Percentiles rank a stretch among this genome's conserved stretches.
These are phyloP conservation scores for Saccharomycopsis microspora DNA, from an alignment of 805 yeast species.

Conservation along the genomic window DNA sequence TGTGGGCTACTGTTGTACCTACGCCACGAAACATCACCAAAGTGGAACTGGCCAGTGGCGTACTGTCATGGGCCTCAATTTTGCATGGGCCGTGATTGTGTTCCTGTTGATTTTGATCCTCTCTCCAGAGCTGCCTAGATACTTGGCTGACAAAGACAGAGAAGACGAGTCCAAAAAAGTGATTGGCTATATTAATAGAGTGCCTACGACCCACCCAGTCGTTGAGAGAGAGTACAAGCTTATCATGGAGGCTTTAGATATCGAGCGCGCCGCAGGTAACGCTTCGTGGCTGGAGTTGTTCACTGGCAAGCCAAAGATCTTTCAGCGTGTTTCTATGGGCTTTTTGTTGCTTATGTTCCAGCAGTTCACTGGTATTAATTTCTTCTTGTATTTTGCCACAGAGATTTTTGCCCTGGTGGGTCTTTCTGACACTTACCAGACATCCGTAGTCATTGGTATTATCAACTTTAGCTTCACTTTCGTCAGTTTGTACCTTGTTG, in stretches of 20 bases:
- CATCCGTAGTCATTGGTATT: slow-evolving; percentile 48
- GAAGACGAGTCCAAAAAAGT: slow-evolving; percentile 43
- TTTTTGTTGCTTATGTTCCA: slow-evolving; percentile 48
- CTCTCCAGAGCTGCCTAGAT: slow-evolving; percentile 67
- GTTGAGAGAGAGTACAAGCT: slow-evolving; percentile 41
- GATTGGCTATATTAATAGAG: slow-evolving; percentile 48
- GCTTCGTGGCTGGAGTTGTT: slow-evolving; percentile 57
- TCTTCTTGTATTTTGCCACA: slow-evolving; percentile 57
- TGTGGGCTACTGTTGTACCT: slow-evolving; percentile 57
- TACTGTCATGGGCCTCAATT: slow-evolving; percentile 46
- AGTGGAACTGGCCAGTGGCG: slow-evolving; percentile 58
- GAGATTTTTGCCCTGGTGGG: slow-evolving; percentile 52
- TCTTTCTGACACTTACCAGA: slow-evolving; percentile 40
- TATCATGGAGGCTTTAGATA: slow-evolving; percentile 48
- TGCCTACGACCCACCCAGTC: slow-evolving; percentile 39
- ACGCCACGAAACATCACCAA: slow-evolving; percentile 39
- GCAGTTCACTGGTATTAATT: slow-evolving; percentile 56
- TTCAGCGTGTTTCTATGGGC: slow-evolving; percentile 37
- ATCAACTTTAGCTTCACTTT: slow-evolving; percentile 48
- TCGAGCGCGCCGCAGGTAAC: slow-evolving; percentile 49
- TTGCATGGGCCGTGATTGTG: slow-evolving; percentile 26
- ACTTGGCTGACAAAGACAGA: slow-evolving; percentile 37
- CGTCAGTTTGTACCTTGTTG: slow-evolving; percentile 40
- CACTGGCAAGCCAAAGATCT: slow-evolving; percentile 52
- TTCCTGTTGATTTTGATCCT: slow-evolving; percentile 36